Conservation (phyloP, 306 rosid genomes). For the Fragaria nilgerrensis region DNA sequence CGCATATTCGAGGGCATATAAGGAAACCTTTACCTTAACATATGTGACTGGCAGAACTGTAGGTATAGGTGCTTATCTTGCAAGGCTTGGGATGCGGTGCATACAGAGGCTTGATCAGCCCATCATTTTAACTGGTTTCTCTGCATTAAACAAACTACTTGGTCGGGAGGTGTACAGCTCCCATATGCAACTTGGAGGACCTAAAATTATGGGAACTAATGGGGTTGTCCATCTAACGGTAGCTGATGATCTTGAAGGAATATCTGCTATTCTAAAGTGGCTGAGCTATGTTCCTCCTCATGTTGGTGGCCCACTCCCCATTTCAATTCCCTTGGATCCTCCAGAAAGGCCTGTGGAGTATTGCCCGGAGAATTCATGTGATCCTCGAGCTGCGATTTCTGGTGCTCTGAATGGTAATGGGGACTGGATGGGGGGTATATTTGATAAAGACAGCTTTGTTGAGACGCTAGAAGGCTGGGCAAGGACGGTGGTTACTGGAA, state of each 20-base stretch:
- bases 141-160: constrained; percentile 94
- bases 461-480: constrained; percentile 99
- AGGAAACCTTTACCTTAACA: constrained; percentile 90
- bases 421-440: constrained; percentile 89
- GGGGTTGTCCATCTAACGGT: constrained; percentile 99
- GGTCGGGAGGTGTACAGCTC: constrained; percentile 99
- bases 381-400: constrained; percentile 90
- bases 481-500: constrained; percentile 93
- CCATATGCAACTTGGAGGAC: constrained; percentile 99
- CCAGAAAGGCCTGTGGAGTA: constrained; percentile 88
- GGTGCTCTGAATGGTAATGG: constrained; percentile 66
- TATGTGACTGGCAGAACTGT: constrained; percentile 97
- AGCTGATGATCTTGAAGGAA: constrained; percentile 90
- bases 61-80: constrained; percentile 99
- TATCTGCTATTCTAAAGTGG: constrained; percentile 94
- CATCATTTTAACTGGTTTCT: constrained; percentile 92
- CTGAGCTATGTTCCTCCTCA: constrained; percentile 87
- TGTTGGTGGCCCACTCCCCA: constrained; percentile 84
- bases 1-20: constrained; percentile 90
- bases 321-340: constrained; percentile 72
- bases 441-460: constrained; percentile 92
- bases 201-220: constrained; percentile 97
- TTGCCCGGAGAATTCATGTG: constrained; percentile 84
- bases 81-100: constrained; percentile 99
- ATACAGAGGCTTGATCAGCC: constrained; percentile 99